Evolutionary conservation across 352 stramenopile genomes (phyloP).

Genomic region (Thalassiosira livingstoniorum): DNA sequence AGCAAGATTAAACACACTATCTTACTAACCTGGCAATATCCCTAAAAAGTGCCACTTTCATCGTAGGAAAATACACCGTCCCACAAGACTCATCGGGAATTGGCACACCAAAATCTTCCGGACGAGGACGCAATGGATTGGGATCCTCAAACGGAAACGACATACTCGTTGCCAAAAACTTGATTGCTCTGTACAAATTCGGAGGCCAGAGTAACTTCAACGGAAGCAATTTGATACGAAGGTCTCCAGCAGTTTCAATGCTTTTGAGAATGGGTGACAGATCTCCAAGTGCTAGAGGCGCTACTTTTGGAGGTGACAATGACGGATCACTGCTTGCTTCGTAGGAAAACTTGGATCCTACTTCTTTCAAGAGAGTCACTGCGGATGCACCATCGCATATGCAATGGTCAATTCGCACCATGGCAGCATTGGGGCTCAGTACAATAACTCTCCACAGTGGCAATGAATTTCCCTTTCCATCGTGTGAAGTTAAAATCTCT

Average conservation of each 20-base stretch:
- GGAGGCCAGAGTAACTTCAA: constrained; percentile 39
- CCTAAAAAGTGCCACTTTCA: constrained; percentile 27
- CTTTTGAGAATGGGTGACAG: constrained; percentile 16
- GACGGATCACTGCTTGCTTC: background rate
- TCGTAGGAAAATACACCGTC: constrained; percentile 39
- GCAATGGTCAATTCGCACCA: constrained; percentile 38
- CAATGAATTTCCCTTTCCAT: constrained; percentile 23
- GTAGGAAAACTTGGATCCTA: constrained; percentile 19
- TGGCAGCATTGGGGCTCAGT: constrained; percentile 5
- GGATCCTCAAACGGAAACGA: constrained; percentile 7
- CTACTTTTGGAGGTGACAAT: too few relatives aligned
- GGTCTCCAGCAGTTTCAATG: constrained; percentile 27
- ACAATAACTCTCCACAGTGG: constrained; percentile 39
- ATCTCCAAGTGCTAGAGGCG: constrained; percentile 19
- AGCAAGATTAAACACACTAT: background rate
- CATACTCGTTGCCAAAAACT: constrained; percentile 8
- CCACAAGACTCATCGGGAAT: constrained; percentile 25
- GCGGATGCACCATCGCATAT: constrained; percentile 33
- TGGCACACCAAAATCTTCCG: constrained; percentile 16
- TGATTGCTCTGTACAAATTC: constrained; percentile 16
- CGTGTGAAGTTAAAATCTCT: constrained; percentile 20
- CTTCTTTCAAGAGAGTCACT: constrained; percentile 9
- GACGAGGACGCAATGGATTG: constrained; percentile 35
- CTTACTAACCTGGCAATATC: constrained; percentile 34
- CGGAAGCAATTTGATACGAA: constrained; percentile 13